A percentile compares a stretch with the other conserved stretches of the same genome.
Evolutionary conservation across 306 rosid genomes (phyloP).

Genomic region (Lupinus albus): DNA sequence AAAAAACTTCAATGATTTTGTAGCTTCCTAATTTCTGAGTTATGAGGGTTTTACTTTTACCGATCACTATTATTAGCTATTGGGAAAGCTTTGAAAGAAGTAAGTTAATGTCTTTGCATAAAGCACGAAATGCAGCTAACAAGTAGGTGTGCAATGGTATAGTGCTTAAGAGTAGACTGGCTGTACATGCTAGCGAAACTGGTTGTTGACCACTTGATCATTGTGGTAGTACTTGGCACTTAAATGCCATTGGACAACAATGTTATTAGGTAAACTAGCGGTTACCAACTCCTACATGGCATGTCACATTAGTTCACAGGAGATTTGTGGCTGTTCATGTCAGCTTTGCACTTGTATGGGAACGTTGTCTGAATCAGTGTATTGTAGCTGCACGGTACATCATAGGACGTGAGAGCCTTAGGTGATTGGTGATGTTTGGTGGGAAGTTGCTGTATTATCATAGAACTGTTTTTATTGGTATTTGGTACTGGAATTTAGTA

Average conservation of each 20-base stretch:
- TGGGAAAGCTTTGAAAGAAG: slow-evolving; percentile 25
- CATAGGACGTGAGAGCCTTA: neutral
- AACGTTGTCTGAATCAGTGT: neutral
- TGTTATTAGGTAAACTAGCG: neutral
- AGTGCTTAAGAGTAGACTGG: slow-evolving; percentile 9
- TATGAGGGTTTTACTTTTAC: neutral
- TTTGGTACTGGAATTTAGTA: neutral
- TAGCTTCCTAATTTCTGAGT: neutral
- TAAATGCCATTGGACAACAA: neutral
- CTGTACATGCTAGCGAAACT: neutral
- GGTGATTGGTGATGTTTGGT: neutral
- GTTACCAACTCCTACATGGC: neutral
- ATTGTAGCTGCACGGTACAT: neutral
- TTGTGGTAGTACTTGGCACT: neutral
- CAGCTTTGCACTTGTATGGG: neutral
- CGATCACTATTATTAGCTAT: neutral
- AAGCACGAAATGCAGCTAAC: neutral
- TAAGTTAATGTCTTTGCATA: neutral
- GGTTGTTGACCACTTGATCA: neutral
- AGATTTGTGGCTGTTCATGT: neutral
- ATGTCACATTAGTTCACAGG: neutral
- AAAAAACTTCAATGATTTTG: neutral
- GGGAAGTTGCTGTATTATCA: neutral
- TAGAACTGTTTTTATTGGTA: neutral
- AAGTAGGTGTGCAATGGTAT: slow-evolving; percentile 9